Evolutionary conservation across 2,329 filamentous ascomycete genomes (phyloP).

Genomic region (Camillea tinctor): DNA sequence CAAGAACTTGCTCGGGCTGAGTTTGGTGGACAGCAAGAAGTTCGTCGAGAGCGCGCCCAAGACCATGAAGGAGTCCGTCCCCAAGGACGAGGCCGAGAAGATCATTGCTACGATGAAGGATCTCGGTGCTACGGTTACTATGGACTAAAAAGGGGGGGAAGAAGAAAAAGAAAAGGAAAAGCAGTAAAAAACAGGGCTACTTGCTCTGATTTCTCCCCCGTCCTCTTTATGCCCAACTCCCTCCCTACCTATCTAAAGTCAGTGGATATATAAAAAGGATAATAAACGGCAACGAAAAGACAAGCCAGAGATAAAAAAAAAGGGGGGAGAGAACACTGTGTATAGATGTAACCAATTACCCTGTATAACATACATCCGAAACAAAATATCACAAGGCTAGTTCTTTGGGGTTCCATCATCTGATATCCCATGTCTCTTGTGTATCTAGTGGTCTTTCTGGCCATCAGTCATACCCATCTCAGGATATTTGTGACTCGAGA

Average conservation of each 20-base stretch:
- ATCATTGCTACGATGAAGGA: conserved; percentile 94
- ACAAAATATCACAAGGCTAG: conserved; percentile 1
- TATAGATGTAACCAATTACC: conserved; percentile 32
- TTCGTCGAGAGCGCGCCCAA: conserved; percentile 98
- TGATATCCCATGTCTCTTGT: not conserved
- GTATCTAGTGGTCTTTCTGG: too few relatives aligned
- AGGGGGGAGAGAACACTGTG: conserved; percentile 13
- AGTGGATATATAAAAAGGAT: too few relatives aligned
- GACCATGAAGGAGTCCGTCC: conserved; percentile 97
- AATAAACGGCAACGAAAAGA: not conserved
- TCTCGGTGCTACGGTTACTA: conserved; percentile 80
- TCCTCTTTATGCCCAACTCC: not conserved
- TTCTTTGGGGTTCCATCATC: not conserved
- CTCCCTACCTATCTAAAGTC: not conserved
- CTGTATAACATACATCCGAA: conserved; percentile 32
- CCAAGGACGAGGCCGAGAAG: conserved; percentile 99
- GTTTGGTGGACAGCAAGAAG: conserved; percentile 99
- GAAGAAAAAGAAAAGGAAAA: not conserved
- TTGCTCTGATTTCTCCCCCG: too few relatives aligned
- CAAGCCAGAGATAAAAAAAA: conserved; percentile 5
- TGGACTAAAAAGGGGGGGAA: conserved; percentile 66
- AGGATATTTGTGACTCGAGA: too few relatives aligned
- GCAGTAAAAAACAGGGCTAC: not conserved
- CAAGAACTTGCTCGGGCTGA: conserved; percentile 91
- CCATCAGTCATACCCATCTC: too few relatives aligned